Percentiles rank a stretch among this genome's conserved stretches.
phyloP scores from a whole-genome alignment of 2,329 filamentous ascomycete genomes.

The Monosporascus sp. region DNA sequence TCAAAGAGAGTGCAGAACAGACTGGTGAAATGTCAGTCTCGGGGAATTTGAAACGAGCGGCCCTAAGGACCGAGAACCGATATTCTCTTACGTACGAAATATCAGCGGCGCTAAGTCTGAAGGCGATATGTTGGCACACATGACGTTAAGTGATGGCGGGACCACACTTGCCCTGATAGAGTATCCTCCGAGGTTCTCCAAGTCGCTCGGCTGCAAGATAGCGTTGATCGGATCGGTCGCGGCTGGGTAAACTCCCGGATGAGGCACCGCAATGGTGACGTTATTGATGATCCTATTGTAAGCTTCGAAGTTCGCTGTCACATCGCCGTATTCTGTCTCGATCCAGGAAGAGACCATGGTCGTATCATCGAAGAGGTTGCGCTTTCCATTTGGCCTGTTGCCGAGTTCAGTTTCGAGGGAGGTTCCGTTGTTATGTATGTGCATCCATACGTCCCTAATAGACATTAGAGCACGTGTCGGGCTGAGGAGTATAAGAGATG shows the following conservation, averaged over 20 bases:
- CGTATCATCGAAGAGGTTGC: conserved; percentile 65
- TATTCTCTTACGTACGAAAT: conserved; percentile 24
- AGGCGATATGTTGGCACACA: conserved; percentile 62
- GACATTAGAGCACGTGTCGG: conserved; percentile 20
- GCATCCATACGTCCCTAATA: conserved; percentile 44
- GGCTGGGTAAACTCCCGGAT: conserved; percentile 61
- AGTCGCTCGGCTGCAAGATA: conserved; percentile 64
- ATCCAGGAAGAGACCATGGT: conserved; percentile 68
- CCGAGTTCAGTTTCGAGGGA: conserved; percentile 34
- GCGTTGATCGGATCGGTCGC: conserved; percentile 55
- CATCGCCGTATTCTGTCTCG: conserved; percentile 46
- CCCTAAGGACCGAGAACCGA: background rate
- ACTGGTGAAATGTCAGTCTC: background rate
- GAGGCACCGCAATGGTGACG: conserved; percentile 71
- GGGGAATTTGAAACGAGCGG: background rate
- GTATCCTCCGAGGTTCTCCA: conserved; percentile 64
- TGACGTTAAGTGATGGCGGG: conserved; percentile 64
- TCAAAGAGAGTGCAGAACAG: background rate
- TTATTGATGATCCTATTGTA: conserved; percentile 64
- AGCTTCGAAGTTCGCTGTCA: conserved; percentile 42
- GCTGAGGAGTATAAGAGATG: background rate
- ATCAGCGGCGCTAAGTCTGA: conserved; percentile 60
- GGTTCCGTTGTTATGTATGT: conserved; percentile 38
- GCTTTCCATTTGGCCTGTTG: conserved; percentile 54
- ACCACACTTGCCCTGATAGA: conserved; percentile 62